Base-by-base conservation (phyloP, 2,329 filamentous ascomycete genomes). In the Aspergillus sclerotialis region DNA sequence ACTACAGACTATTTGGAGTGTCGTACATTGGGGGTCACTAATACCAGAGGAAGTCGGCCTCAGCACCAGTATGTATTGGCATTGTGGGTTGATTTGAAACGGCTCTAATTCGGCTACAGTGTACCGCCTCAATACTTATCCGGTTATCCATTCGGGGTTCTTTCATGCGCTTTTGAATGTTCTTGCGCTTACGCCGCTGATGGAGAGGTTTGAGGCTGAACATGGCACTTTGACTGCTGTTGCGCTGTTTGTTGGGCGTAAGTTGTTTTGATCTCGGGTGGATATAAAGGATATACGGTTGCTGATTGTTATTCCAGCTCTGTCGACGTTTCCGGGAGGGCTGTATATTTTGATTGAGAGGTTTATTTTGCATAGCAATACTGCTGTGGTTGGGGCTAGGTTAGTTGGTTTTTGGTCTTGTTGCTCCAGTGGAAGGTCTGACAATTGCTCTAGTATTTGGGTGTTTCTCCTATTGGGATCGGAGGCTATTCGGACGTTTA, bases 151-250 rank as follows among this genome's bases (percentile, higher is more conserved):
- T 58, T 62, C 78, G 28, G 83, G 82, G 50, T 73, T 93, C 57
- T 69, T 94, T 49, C 92, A 96, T 62, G 73, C 82, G 41, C 53
- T 89, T 34, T 67, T 93, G 55, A 94, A 96, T 62, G 60, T 87
- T 15, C 33, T 93, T 43, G 84, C 87, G 14, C 61, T 96, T 43
- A 80, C 82, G 25, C 92, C 92, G n/a, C 69, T 98, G 33, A 67
- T 98, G 59, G 90, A 95, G 63, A 78, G 89, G 41, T 98, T 96
- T 61, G 92, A 98, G 67, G 76, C 78, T 42, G 90, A 95, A 60
- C 80, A 93, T 61, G 92, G 92, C 33, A 96, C 90, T 6, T 69
- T 96, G 53, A 86, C 86, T 16, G 83, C 87, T n/a, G 60, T 94
- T 43, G 78, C 85, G 23, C 70, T 96, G 33, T 95, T 96, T 60